phyloP scores from a whole-genome alignment of 1,284 basidiomycete species.

The Neonothopanus nambi region DNA sequence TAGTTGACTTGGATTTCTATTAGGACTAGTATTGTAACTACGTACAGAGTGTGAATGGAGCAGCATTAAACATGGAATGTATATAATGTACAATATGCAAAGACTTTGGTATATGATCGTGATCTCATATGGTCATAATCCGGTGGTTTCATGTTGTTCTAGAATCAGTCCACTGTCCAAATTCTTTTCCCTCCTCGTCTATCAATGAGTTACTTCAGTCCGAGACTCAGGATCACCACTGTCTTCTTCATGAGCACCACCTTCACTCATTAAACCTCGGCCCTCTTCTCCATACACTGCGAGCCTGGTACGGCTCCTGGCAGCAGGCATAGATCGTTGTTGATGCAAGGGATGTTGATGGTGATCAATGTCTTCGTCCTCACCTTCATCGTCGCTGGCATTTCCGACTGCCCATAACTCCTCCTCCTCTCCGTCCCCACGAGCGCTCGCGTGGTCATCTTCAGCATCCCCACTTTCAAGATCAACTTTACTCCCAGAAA shows the following conservation, averaged over 20 bases:
- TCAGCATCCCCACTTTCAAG: slow-evolving; percentile 19
- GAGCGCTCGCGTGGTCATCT: slow-evolving; percentile 17
- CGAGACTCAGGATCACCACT: slow-evolving; percentile 9
- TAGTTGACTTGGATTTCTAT: not conserved
- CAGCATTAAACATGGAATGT: not conserved
- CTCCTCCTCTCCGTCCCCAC: slow-evolving; percentile 40
- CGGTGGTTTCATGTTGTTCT: no score
- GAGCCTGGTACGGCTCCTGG: slow-evolving; percentile 10
- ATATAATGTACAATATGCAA: slow-evolving; percentile 1
- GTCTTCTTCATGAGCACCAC: slow-evolving; percentile 10
- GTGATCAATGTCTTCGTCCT: slow-evolving; percentile 20
- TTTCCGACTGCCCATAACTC: slow-evolving; percentile 69
- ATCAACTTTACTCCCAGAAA: slow-evolving; percentile 15
- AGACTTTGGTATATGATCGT: not conserved
- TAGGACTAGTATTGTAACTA: not conserved
- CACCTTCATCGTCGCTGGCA: slow-evolving; percentile 50
- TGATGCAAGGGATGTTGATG: slow-evolving; percentile 19
- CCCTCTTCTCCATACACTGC: slow-evolving; percentile 22
- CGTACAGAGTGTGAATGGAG: not conserved
- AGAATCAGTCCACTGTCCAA: no score
- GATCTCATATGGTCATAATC: no score
- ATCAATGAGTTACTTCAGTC: not conserved
- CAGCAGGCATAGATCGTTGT: slow-evolving; percentile 1
- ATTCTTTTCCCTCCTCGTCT: not conserved
- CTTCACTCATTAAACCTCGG: slow-evolving; percentile 18